Evolutionary conservation across 2,329 filamentous ascomycete species (phyloP), one percentile per base, ranked within the genome.

Genomic region (Paecilomyces sp.): DNA sequence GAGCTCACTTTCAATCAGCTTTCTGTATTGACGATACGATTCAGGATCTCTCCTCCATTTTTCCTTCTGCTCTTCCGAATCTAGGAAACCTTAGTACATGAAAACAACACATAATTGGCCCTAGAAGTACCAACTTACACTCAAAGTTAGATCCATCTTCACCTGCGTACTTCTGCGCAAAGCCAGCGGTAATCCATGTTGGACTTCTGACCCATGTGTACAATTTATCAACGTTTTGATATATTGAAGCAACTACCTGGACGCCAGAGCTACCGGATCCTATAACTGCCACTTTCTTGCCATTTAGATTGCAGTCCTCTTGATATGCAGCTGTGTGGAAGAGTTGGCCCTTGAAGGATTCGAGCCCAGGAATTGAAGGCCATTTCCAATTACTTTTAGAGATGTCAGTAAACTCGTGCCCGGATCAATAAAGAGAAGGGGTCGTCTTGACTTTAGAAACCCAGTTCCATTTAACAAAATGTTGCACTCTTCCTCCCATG

Each of bases 291-390:
- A 85, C 81, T 5, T 71, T 72, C 60, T 81, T 80, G 25, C 71
- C 76, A 1, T 66, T 65, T 11, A 82, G 66, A 25, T 81, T 73
- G 5, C 80, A 68, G 3, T 74, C 73, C 9, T 79, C 66, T 7
- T 80, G 75, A 82, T 83, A 87, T 33, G 75, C 70, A 0, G 81
- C 78, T 0, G 80, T 81, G 65, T 87, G 83, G 28, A 84, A 72
- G 7, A 84, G 70, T 9, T 71, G 67, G 8, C 83, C 83, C 55
- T 77, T 69, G 71, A 83, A 87, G n/a, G 71, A 72, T 1, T 77
- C 64, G 0, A 81, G 62, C 0, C 83, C 84, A 0, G 79, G 75
- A 24, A 86, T 78, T 18, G 78, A 75, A 1, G 84, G 83, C 76
- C 79, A 81, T 57, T 75, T 73, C 71, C 77, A 81, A 61, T 79